Conservation (phyloP, 257 asterid genomes). For the Avicennia marina region DNA sequence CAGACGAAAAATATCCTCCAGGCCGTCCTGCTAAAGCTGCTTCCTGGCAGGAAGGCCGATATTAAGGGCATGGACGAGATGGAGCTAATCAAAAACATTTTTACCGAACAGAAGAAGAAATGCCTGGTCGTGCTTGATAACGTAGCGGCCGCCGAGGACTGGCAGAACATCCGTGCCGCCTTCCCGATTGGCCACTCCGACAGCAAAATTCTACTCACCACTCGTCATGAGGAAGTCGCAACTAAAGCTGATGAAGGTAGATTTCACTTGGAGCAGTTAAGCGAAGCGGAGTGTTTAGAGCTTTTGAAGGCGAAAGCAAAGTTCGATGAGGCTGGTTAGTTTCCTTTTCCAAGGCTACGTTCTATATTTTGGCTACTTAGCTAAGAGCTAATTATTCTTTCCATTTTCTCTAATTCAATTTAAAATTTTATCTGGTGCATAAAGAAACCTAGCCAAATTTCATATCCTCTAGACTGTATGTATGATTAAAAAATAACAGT, state of each 20-base stretch:
- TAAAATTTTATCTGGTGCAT: too few species aligned
- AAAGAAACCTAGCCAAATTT: too few species aligned
- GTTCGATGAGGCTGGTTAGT: background rate
- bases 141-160: background rate
- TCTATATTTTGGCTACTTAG: too few species aligned
- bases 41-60: background rate
- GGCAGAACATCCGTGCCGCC: conserved; percentile 3
- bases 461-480: too few species aligned
- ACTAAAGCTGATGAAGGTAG: too few species aligned
- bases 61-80: conserved; percentile 4
- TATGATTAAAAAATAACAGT: too few species aligned
- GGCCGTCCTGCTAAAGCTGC: background rate
- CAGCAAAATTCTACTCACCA: conserved; percentile 8
- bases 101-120: background rate
- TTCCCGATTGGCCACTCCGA: background rate
- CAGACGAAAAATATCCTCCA: conserved; percentile 1
- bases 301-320: background rate
- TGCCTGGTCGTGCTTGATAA: conserved; percentile 12
- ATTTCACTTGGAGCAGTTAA: background rate
- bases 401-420: too few species aligned
- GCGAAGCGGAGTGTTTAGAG: background rate
- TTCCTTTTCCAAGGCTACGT: too few species aligned
- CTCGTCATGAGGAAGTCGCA: background rate
- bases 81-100: background rate
- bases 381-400: too few species aligned